These are phyloP conservation scores for Eimeria zaria DNA, from an alignment of 169 alveolate genomes.

Conservation along the genomic window DNA sequence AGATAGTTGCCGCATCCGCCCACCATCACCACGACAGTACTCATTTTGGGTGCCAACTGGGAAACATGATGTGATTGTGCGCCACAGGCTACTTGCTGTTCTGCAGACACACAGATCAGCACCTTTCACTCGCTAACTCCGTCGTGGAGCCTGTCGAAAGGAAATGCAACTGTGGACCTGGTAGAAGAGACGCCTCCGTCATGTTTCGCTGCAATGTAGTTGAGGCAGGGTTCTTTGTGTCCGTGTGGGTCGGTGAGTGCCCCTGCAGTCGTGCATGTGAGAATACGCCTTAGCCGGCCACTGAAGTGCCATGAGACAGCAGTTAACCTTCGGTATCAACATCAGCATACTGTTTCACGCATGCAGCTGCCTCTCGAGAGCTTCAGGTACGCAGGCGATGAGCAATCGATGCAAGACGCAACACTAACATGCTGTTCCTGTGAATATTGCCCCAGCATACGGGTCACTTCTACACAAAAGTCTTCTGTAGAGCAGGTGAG, in stretches of 20 bases:
- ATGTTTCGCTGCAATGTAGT: background rate
- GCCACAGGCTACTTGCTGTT: background rate
- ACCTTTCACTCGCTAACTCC: background rate
- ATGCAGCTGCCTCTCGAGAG: too few species aligned
- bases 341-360: too few species aligned
- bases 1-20: conserved; percentile 77
- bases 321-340: too few species aligned
- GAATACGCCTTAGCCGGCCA: background rate
- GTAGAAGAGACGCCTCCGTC: background rate
- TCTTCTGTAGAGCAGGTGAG: background rate
- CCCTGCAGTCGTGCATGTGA: background rate
- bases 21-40: conserved; percentile 66
- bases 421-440: background rate
- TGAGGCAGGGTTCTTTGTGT: background rate
- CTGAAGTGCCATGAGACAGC: background rate
- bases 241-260: background rate
- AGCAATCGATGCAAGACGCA: background rate
- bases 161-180: background rate
- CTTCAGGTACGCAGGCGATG: background rate
- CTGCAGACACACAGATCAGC: background rate
- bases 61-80: background rate
- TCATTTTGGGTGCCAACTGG: background rate
- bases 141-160: background rate
- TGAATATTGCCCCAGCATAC: background rate
- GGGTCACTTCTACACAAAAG: background rate